These are phyloP conservation scores for Cercospora sp. DNA, from an alignment of 2,329 filamentous ascomycete species.

Conservation along the genomic window DNA sequence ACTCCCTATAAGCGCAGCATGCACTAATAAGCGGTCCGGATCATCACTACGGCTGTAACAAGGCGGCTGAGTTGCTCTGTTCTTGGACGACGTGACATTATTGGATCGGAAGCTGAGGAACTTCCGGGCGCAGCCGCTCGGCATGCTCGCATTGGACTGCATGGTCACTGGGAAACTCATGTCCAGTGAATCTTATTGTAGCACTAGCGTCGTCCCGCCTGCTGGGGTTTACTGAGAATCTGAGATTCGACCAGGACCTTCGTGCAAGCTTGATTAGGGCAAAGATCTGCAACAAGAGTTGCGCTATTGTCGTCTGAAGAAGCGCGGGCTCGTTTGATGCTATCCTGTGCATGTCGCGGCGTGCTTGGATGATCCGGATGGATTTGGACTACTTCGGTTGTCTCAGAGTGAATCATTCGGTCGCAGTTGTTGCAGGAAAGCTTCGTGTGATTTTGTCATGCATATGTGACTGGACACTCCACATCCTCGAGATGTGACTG, in stretches of 20 bases:
- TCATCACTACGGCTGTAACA: neutral
- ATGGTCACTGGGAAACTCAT: neutral
- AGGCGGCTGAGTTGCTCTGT: neutral
- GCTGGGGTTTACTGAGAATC: neutral
- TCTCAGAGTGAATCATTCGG: neutral
- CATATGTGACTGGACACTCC: neutral
- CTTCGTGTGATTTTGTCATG: too few species aligned
- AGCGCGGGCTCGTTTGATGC: neutral
- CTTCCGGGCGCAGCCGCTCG: neutral
- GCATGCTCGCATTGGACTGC: neutral
- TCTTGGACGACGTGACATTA: neutral
- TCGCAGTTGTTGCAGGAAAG: too few species aligned
- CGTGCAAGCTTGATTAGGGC: neutral
- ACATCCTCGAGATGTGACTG: neutral
- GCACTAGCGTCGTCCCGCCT: neutral
- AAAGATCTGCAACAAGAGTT: neutral
- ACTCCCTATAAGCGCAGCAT: too few species aligned
- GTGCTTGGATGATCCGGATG: neutral
- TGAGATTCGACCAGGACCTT: too few species aligned
- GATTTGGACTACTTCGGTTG: neutral
- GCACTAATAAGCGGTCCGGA: neutral
- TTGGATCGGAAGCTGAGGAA: neutral
- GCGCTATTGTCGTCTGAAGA: neutral
- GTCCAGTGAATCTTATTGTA: neutral
- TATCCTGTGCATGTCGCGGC: too few species aligned